These are phyloP conservation scores for Candida pini DNA, from an alignment of 805 yeast genomes.

Conservation along the genomic window DNA sequence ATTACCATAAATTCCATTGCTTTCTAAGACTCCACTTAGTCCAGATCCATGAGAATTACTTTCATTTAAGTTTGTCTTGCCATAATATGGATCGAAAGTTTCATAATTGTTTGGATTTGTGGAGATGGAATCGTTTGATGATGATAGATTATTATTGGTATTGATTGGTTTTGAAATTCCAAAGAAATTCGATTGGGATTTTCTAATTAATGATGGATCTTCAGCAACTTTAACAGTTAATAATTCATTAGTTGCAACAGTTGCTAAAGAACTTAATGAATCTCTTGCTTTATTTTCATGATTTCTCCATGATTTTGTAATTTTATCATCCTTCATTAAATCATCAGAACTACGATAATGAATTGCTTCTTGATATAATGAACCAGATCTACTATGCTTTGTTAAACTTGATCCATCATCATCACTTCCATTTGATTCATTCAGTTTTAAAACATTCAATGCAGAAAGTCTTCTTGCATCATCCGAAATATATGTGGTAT, in stretches of 20 bases:
- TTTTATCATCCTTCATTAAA: slow-evolving; percentile 26
- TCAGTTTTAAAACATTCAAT: slow-evolving; percentile 46
- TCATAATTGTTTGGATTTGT: slow-evolving; percentile 23
- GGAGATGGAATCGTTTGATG: slow-evolving; percentile 20
- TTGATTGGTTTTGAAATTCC: not conserved
- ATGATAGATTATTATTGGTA: slow-evolving; percentile 15
- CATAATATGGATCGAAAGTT: not conserved
- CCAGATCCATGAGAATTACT: slow-evolving; percentile 9
- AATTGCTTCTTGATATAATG: slow-evolving; percentile 34
- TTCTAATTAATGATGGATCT: slow-evolving; percentile 39
- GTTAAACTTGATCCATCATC: slow-evolving; percentile 47
- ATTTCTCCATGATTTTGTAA: slow-evolving; percentile 59
- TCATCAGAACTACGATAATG: slow-evolving; percentile 36
- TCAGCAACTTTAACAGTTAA: slow-evolving; percentile 74
- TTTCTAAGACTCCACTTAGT: not conserved
- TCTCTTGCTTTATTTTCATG: slow-evolving; percentile 44
- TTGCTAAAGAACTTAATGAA: slow-evolving; percentile 68
- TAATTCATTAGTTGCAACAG: slow-evolving; percentile 81
- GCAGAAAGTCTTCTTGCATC: slow-evolving; percentile 38
- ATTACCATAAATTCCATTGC: slow-evolving; percentile 17
- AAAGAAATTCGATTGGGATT: slow-evolving; percentile 26
- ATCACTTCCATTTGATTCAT: slow-evolving; percentile 29
- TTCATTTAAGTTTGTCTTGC: slow-evolving; percentile 29
- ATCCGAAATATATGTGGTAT: slow-evolving; percentile 15
- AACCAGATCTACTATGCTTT: slow-evolving; percentile 30